Conservation (phyloP, 768 basidiomycete genomes). For the Leccinum obscurum region DNA sequence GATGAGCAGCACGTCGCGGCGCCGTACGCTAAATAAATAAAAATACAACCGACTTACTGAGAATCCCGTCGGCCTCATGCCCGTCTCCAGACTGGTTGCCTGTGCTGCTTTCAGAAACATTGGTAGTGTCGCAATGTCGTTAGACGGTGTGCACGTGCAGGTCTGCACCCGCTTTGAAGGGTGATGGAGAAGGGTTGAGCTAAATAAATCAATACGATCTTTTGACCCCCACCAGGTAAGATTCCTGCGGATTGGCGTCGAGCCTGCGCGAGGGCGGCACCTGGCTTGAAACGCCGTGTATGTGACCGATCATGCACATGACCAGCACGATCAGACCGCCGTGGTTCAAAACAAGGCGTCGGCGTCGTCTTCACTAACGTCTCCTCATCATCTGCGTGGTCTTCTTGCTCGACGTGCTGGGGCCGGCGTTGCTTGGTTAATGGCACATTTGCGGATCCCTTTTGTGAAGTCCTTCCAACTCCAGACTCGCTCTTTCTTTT, state of each 20-base stretch:
- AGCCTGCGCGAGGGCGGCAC: slow-evolving; percentile 77
- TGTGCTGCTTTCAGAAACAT: too few species aligned
- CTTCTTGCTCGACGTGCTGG: slow-evolving; percentile 7
- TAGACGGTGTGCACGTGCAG: too few species aligned
- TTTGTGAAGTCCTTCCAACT: slow-evolving; percentile 12
- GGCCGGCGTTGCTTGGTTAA: slow-evolving; percentile 8
- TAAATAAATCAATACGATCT: slow-evolving; percentile 48
- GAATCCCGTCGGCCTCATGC: too few species aligned
- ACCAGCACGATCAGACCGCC: slow-evolving; percentile 11
- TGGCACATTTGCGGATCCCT: not conserved
- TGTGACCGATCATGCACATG: slow-evolving; percentile 10
- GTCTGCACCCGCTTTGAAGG: too few species aligned
- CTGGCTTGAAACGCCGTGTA: slow-evolving; percentile 60
- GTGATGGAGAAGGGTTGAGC: too few species aligned
- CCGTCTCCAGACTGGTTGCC: too few species aligned
- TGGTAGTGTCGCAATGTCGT: too few species aligned
- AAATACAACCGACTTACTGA: too few species aligned
- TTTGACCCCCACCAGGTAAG: slow-evolving; percentile 61
- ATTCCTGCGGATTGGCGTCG: slow-evolving; percentile 77
- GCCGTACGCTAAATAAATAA: too few species aligned
- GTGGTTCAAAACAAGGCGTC: slow-evolving; percentile 2
- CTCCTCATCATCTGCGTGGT: slow-evolving; percentile 4
- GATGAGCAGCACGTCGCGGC: too few species aligned
- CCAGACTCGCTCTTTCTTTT: slow-evolving; percentile 7
- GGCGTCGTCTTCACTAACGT: not conserved